These are phyloP conservation scores for Musa troglodytarum DNA, from an alignment of 176 grass and related monocot genomes.

Conservation along the genomic window DNA sequence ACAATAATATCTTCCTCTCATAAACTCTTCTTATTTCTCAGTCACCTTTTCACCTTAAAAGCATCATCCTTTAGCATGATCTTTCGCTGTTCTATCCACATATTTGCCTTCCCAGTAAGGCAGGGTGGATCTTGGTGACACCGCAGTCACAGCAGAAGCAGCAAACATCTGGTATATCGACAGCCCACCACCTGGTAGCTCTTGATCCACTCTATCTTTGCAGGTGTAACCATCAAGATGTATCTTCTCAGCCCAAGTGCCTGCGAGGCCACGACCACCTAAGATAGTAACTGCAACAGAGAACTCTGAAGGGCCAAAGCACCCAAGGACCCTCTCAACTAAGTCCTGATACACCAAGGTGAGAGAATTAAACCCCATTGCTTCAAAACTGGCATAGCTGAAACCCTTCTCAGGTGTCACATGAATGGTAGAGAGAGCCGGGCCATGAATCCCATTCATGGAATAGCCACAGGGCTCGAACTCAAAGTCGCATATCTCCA, in stretches of 20 bases:
- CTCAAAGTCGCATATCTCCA: constrained; percentile 35
- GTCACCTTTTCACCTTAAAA: constrained; percentile 18
- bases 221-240: constrained; percentile 27
- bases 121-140: constrained; percentile 27
- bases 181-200: constrained; percentile 25
- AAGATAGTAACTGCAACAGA: constrained; percentile 31
- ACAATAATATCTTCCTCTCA: not conserved
- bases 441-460: constrained; percentile 31
- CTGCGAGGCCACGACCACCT: constrained; percentile 16
- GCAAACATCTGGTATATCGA: constrained; percentile 24
- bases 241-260: constrained; percentile 18
- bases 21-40: constrained; percentile 15
- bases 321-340: constrained; percentile 23
- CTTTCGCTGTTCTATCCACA: not conserved
- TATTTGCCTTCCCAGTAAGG: constrained; percentile 18
- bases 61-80: constrained; percentile 8
- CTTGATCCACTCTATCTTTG: constrained; percentile 15
- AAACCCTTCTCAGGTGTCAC: constrained; percentile 37
- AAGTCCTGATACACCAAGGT: constrained; percentile 16
- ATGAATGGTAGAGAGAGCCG: constrained; percentile 34
- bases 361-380: constrained; percentile 25
- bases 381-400: constrained; percentile 44
- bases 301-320: constrained; percentile 34
- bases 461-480: constrained; percentile 43
- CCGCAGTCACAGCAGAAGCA: not conserved